phyloP scores from a whole-genome alignment of 306 rosid species.

The Glycine soja region DNA sequence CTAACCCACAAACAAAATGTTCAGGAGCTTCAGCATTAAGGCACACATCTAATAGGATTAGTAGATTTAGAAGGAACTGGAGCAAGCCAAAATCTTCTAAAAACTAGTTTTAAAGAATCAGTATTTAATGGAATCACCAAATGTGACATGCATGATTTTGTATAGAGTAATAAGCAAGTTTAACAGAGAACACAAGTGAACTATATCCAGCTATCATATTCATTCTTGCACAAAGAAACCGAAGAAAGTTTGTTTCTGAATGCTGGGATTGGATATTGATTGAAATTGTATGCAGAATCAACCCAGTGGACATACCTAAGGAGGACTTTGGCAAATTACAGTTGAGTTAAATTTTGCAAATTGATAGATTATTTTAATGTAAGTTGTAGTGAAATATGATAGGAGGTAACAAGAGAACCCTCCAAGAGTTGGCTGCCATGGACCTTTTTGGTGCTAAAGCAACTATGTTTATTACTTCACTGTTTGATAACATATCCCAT shows the following conservation, averaged over 20 bases:
- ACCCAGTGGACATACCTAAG: not conserved
- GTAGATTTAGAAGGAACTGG: not conserved
- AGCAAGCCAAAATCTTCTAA: not conserved
- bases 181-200: not conserved
- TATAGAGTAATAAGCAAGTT: not conserved
- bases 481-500: slow-evolving; percentile 84
- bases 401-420: slow-evolving; percentile 8
- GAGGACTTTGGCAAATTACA: not conserved
- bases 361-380: slow-evolving; percentile 33
- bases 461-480: slow-evolving; percentile 71
- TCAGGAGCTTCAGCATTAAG: not conserved
- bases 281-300: not conserved
- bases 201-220: not conserved
- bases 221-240: not conserved
- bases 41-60: not conserved
- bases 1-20: not conserved
- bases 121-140: not conserved
- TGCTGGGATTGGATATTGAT: not conserved
- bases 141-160: not conserved
- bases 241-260: not conserved
- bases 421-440: slow-evolving; percentile 69
- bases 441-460: slow-evolving; percentile 68
- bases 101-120: not conserved
- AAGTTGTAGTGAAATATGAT: slow-evolving; percentile 48
- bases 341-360: not conserved